Percentiles rank a stretch among this genome's conserved stretches.
These are phyloP conservation scores for Clavispora santaluciae DNA, from an alignment of 805 yeast genomes.

Conservation along the genomic window DNA sequence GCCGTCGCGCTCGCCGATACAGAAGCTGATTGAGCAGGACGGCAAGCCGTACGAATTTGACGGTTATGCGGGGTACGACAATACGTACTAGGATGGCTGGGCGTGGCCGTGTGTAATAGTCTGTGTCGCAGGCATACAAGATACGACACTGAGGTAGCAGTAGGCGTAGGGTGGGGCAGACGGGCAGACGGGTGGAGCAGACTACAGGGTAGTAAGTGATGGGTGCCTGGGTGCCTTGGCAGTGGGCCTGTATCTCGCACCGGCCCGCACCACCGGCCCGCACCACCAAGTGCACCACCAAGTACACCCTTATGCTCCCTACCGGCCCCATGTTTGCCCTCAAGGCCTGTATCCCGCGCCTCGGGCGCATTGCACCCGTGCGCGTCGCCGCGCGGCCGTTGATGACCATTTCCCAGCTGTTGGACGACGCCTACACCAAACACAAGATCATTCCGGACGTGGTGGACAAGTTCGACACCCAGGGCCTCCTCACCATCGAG, in stretches of 20 bases:
- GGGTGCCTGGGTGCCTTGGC: no score
- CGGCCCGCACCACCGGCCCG: no score
- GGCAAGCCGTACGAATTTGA: constrained; percentile 7
- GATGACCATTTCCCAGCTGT: constrained; percentile 51
- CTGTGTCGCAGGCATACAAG: neutral
- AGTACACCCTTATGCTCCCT: no score
- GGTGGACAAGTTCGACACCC: constrained; percentile 43
- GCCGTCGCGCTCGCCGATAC: neutral
- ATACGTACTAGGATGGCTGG: constrained; percentile 5
- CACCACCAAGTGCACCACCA: no score
- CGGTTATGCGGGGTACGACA: constrained; percentile 10
- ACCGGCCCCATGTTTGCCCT: constrained; percentile 7
- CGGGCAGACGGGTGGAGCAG: no score
- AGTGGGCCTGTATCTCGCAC: no score
- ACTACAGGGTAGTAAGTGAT: no score
- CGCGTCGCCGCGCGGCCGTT: constrained; percentile 32
- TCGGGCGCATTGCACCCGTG: constrained; percentile 2
- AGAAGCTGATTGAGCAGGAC: constrained; percentile 1
- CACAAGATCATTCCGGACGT: constrained; percentile 52
- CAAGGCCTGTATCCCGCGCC: neutral
- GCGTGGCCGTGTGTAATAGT: neutral
- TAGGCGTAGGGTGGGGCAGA: no score
- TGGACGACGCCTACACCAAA: constrained; percentile 46
- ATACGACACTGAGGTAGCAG: neutral
- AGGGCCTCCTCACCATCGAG: constrained; percentile 58